Evolutionary conservation across 2,329 filamentous ascomycete genomes (phyloP).

Genomic region (Aspergillus ochraceus): DNA sequence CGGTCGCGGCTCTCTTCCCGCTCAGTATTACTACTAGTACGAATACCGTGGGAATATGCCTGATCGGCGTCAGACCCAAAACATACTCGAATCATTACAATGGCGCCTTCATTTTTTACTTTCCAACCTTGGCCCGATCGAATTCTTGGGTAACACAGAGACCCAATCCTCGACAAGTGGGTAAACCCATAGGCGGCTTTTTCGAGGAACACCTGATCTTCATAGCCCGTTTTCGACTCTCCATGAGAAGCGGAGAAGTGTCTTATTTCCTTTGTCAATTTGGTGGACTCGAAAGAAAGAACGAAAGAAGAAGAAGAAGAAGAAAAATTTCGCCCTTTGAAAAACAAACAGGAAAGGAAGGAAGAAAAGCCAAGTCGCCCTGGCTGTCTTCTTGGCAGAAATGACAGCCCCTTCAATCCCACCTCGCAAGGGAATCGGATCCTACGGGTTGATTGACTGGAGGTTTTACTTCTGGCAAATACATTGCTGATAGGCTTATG

Average conservation of each 20-base stretch:
- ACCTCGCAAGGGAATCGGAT: constrained; percentile 1
- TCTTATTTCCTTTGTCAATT: neutral
- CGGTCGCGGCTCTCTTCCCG: constrained; percentile 8
- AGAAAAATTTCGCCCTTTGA: neutral
- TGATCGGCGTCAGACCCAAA: constrained; percentile 12
- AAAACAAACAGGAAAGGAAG: no score
- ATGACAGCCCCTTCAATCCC: neutral
- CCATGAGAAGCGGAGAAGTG: neutral
- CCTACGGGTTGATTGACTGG: neutral
- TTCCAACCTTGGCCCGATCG: constrained; percentile 16
- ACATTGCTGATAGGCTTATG: constrained; percentile 15
- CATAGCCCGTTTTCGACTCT: neutral
- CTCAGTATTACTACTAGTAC: neutral
- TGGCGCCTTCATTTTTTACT: constrained; percentile 2
- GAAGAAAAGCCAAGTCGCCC: neutral
- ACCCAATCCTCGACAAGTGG: constrained; percentile 14
- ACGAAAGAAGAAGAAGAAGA: neutral
- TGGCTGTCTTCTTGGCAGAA: neutral
- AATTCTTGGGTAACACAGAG: constrained; percentile 18
- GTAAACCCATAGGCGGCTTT: constrained; percentile 1
- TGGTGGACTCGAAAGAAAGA: neutral
- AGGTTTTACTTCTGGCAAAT: constrained; percentile 6
- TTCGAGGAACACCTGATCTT: neutral
- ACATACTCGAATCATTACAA: constrained; percentile 11
- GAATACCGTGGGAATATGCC: constrained; percentile 5